A percentile compares a stretch with the other conserved stretches of the same genome.
Evolutionary conservation across 106 monocot genomes (phyloP).

Genomic region (Dendrobium nobile): DNA sequence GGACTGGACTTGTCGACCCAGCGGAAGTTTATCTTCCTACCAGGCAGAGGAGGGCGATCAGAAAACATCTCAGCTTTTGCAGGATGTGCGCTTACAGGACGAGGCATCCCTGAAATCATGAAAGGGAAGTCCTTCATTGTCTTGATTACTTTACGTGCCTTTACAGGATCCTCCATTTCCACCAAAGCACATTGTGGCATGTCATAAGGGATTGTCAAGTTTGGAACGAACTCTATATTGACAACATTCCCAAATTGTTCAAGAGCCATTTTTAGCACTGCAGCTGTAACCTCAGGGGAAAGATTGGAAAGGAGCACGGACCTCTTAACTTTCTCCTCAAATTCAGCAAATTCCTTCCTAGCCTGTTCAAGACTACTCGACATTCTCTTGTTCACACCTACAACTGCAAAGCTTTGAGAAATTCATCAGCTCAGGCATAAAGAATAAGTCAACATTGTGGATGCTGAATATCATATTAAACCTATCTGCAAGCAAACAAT

Average conservation of each 20-base stretch:
- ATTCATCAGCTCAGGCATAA: not conserved
- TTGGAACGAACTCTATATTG: constrained; percentile 51
- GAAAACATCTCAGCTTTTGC: constrained; percentile 67
- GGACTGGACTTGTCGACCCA: constrained; percentile 51
- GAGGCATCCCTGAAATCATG: constrained; percentile 83
- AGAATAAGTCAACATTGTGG: not conserved
- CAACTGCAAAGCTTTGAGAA: not conserved
- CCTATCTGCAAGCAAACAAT: not conserved
- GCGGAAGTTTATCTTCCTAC: constrained; percentile 40
- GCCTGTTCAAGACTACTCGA: constrained; percentile 16
- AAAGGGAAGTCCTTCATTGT: constrained; percentile 60
- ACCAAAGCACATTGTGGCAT: constrained; percentile 72
- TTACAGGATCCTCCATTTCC: constrained; percentile 61
- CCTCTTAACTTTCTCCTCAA: constrained; percentile 72
- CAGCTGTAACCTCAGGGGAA: constrained; percentile 51
- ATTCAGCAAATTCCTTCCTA: constrained; percentile 52
- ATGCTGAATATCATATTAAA: not conserved
- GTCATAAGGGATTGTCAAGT: constrained; percentile 43
- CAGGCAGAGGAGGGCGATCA: constrained; percentile 58
- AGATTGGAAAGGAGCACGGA: constrained; percentile 70
- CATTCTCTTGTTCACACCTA: constrained; percentile 7
- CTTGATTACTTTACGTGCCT: constrained; percentile 31
- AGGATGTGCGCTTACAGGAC: constrained; percentile 49
- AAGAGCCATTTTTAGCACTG: constrained; percentile 51
- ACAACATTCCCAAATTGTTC: constrained; percentile 62